Evolutionary conservation across 2,329 filamentous ascomycete genomes (phyloP).

Genomic region (Eutypella sp.): DNA sequence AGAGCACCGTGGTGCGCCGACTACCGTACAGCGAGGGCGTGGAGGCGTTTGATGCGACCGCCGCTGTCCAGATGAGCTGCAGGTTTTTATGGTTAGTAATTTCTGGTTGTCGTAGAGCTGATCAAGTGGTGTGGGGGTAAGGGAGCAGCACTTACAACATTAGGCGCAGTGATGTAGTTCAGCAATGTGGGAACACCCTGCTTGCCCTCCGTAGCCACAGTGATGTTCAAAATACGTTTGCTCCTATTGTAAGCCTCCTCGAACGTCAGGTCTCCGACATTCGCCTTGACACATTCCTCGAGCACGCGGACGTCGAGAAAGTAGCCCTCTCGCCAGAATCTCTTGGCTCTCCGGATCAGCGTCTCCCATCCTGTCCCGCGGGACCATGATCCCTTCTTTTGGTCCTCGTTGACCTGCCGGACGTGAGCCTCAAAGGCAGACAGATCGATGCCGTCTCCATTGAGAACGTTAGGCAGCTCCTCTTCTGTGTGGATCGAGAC

Average conservation of each 20-base stretch:
- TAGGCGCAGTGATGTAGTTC: constrained; percentile 89
- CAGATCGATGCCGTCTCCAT: constrained; percentile 76
- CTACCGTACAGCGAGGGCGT: constrained; percentile 61
- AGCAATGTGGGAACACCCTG: constrained; percentile 77
- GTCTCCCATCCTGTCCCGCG: constrained; percentile 49
- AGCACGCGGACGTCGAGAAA: constrained; percentile 78
- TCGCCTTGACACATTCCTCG: constrained; percentile 77
- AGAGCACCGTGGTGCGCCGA: constrained; percentile 61
- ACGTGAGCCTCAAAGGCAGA: constrained; percentile 61
- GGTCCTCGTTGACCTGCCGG: constrained; percentile 24
- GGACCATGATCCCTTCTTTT: constrained; percentile 30
- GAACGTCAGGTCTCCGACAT: constrained; percentile 86
- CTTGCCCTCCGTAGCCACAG: constrained; percentile 69
- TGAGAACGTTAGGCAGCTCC: constrained; percentile 71
- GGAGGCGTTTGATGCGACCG: constrained; percentile 68
- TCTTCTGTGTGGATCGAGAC: constrained; percentile 84
- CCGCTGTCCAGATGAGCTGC: constrained; percentile 74
- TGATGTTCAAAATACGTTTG: constrained; percentile 87
- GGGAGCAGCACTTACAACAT: constrained; percentile 61
- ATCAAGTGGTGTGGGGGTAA: constrained; percentile 1
- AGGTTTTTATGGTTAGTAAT: too few species aligned
- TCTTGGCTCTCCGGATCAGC: constrained; percentile 57
- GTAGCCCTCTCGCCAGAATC: constrained; percentile 73
- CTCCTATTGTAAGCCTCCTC: constrained; percentile 86
- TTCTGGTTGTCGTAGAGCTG: not conserved